Conservation (phyloP, 148 eudicot genomes). For the Camellia sinensis region DNA sequence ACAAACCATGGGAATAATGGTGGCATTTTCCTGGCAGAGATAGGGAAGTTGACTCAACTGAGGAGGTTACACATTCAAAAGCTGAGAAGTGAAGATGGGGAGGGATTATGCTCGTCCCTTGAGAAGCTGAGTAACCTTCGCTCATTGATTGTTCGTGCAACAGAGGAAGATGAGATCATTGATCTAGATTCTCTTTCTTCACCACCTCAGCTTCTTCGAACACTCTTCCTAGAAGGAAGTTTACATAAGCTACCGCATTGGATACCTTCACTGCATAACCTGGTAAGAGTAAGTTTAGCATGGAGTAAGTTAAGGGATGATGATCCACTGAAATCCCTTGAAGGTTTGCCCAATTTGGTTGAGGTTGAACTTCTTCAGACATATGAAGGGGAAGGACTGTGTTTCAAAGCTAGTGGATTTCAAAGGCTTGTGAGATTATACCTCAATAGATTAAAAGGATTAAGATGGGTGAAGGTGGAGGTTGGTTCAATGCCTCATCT, state of each 20-base stretch:
- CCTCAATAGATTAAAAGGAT: background rate
- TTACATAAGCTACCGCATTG: conserved; percentile 19
- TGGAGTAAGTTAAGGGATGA: conserved; percentile 16
- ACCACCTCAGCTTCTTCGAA: conserved; percentile 10
- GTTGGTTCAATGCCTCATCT: conserved; percentile 26
- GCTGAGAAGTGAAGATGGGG: conserved; percentile 26
- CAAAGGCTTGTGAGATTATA: conserved; percentile 8
- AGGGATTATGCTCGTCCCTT: conserved; percentile 20
- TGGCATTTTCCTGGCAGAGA: too few species aligned
- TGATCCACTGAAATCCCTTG: conserved; percentile 22
- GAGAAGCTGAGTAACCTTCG: conserved; percentile 19
- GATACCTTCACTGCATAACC: conserved; percentile 18
- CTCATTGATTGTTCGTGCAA: conserved; percentile 2
- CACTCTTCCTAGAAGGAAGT: conserved; percentile 4
- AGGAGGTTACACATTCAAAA: background rate
- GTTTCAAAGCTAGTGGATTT: conserved; percentile 23
- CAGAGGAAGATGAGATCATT: background rate
- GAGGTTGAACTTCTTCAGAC: background rate
- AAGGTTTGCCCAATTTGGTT: conserved; percentile 24
- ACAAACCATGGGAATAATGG: too few species aligned
- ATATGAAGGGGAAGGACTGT: conserved; percentile 20
- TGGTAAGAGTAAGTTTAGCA: background rate
- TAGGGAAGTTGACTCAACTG: too few species aligned
- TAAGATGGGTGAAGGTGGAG: conserved; percentile 16
- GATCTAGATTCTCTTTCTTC: conserved; percentile 18